These are phyloP conservation scores for Synchytrium microbalum DNA, from an alignment of 371 early-diverging fungal genomes.

Conservation along the genomic window DNA sequence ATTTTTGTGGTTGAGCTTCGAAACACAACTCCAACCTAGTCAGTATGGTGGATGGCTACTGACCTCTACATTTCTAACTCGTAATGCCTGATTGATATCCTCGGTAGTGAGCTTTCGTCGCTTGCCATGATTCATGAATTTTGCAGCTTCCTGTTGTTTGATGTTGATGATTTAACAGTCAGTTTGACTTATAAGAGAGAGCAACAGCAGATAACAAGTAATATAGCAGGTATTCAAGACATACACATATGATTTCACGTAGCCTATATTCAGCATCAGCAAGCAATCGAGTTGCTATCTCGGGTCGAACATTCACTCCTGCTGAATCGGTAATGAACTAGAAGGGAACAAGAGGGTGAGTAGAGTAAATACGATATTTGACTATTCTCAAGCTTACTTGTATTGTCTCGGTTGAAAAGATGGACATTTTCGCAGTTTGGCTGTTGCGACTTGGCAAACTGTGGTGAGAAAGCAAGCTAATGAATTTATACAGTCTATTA, in stretches of 20 bases:
- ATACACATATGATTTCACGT: constrained; percentile 88
- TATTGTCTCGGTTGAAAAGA: not conserved
- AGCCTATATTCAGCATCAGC: constrained; percentile 97
- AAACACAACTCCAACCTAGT: not conserved
- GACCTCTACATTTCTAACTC: constrained; percentile 93
- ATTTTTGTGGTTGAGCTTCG: not conserved
- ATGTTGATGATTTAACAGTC: not conserved
- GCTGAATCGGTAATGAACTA: constrained; percentile 53
- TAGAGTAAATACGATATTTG: not conserved
- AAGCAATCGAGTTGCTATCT: constrained; percentile 78
- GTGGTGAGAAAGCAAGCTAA: no score
- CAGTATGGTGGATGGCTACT: constrained; percentile 3
- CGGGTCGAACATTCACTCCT: constrained; percentile 88
- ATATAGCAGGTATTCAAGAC: not conserved
- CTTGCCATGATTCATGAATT: constrained; percentile 97
- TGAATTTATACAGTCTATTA: no score
- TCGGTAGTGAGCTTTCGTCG: constrained; percentile 79
- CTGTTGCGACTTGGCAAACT: no score
- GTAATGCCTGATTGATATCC: constrained; percentile 94
- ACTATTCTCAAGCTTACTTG: not conserved
- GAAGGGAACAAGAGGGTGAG: not conserved
- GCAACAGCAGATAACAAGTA: not conserved
- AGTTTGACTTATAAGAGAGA: constrained; percentile 1
- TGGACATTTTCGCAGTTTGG: no score
- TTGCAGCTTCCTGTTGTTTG: constrained; percentile 88